These are phyloP conservation scores for Pilaira anomala DNA, from an alignment of 192 early-diverging fungal species.

Conservation along the genomic window DNA sequence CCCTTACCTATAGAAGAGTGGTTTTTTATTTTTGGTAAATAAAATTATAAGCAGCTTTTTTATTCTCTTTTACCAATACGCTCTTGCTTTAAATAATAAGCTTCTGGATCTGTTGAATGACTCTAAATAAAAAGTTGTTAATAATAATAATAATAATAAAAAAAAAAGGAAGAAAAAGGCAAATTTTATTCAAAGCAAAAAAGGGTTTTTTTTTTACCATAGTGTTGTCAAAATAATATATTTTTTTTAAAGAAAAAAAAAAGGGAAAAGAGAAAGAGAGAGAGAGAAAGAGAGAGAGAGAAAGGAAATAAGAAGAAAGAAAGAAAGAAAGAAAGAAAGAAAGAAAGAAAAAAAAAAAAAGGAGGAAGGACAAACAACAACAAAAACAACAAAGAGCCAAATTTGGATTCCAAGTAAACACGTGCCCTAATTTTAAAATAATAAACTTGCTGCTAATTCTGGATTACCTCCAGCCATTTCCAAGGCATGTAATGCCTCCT, in stretches of 20 bases:
- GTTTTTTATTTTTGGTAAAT: too few relatives aligned
- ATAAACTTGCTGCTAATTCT: conserved; percentile 81
- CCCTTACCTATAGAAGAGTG: conserved; percentile 64
- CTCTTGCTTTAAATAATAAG: conserved; percentile 64
- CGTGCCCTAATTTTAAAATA: conserved; percentile 57
- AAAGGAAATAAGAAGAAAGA: conserved; percentile 2
- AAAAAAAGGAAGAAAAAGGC: conserved; percentile 1
- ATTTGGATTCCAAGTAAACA: conserved; percentile 15
- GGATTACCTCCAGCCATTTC: conserved; percentile 79
- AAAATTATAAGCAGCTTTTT: not conserved
- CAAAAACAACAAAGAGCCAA: conserved; percentile 12
- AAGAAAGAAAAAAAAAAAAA: not conserved
- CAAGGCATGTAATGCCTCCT: conserved; percentile 75
- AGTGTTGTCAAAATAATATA: not conserved
- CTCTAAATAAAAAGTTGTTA: conserved; percentile 2
- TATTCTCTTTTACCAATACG: conserved; percentile 49
- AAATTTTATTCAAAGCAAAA: too few relatives aligned
- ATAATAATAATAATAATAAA: not conserved
- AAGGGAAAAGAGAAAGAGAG: too few relatives aligned
- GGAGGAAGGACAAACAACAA: not conserved
- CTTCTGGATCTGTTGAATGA: conserved; percentile 57
- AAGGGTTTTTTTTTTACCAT: not conserved
- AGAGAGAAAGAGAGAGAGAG: not conserved
- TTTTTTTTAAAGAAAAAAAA: conserved; percentile 5
- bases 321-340: conserved; percentile 1